Percentiles rank a stretch among this genome's conserved stretches.
phyloP scores from a whole-genome alignment of 495 filamentous ascomycete genomes.

The Jackrogersella minutella region DNA sequence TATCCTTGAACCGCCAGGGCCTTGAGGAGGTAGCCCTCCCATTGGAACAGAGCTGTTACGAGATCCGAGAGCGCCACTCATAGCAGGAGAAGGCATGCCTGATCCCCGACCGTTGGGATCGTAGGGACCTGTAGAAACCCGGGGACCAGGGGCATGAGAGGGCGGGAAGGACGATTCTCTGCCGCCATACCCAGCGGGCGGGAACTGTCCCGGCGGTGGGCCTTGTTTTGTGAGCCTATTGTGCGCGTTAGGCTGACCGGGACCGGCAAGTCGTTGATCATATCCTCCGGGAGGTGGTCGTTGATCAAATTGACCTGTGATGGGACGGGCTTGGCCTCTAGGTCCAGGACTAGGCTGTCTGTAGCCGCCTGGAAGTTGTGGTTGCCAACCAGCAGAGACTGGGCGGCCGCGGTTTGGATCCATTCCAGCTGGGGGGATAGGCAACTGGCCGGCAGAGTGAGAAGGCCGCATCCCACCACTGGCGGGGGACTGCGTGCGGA shows the following conservation, averaged over 20 bases:
- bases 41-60: constrained; percentile 46
- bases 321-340: constrained; percentile 34
- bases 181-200: constrained; percentile 32
- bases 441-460: constrained; percentile 35
- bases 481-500: constrained; percentile 53
- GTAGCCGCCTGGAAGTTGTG: constrained; percentile 53
- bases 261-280: constrained; percentile 34
- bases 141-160: constrained; percentile 35
- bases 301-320: constrained; percentile 39
- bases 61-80: constrained; percentile 40
- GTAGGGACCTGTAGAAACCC: constrained; percentile 32
- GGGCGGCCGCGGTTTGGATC: constrained; percentile 45
- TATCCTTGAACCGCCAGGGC: constrained; percentile 25
- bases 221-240: constrained; percentile 51
- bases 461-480: constrained; percentile 31
- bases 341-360: constrained; percentile 51
- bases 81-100: constrained; percentile 27
- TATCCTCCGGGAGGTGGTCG: constrained; percentile 29
- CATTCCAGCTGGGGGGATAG: constrained; percentile 44
- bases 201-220: constrained; percentile 42
- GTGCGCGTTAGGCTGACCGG: constrained; percentile 26
- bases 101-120: constrained; percentile 23
- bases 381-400: constrained; percentile 51
- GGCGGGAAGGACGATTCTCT: constrained; percentile 41
- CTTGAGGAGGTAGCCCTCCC: constrained; percentile 40